Conservation (phyloP, 306 rosid genomes). For the Ziziphus jujuba region DNA sequence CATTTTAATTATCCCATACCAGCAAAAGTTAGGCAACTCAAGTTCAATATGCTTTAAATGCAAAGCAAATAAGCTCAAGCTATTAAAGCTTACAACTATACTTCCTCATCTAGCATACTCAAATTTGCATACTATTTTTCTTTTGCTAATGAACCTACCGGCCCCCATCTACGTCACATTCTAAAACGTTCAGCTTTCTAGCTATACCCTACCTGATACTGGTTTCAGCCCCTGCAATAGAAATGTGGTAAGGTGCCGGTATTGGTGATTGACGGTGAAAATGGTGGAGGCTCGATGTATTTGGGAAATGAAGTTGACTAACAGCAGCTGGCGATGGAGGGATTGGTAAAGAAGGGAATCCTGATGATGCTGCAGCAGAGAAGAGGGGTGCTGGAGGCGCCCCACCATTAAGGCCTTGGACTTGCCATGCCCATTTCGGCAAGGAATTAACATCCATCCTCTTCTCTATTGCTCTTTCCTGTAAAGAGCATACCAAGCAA, state of each 20-base stretch:
- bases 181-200: conserved; percentile 8
- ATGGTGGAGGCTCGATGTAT: conserved; percentile 38
- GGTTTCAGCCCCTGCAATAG: conserved; percentile 52
- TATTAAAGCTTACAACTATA: conserved; percentile 6
- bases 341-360: conserved; percentile 74
- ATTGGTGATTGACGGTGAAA: conserved; percentile 45
- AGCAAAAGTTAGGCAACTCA: not conserved
- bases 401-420: conserved; percentile 51
- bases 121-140: conserved; percentile 8
- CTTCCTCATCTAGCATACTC: conserved; percentile 19
- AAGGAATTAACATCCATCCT: conserved; percentile 51
- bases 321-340: conserved; percentile 52
- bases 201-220: conserved; percentile 25
- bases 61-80: conserved; percentile 15
- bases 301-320: conserved; percentile 53
- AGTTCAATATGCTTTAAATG: conserved; percentile 22
- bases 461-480: conserved; percentile 84
- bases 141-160: conserved; percentile 20
- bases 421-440: conserved; percentile 61
- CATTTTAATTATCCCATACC: conserved; percentile 1
- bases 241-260: conserved; percentile 43
- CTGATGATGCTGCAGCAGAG: conserved; percentile 99
- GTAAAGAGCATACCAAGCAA: conserved; percentile 18
- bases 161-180: conserved; percentile 2
- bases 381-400: conserved; percentile 52